Evolutionary conservation across 148 eudicot species (phyloP), one percentile per base, ranked within the genome.

Genomic region (Cornus kousa): DNA sequence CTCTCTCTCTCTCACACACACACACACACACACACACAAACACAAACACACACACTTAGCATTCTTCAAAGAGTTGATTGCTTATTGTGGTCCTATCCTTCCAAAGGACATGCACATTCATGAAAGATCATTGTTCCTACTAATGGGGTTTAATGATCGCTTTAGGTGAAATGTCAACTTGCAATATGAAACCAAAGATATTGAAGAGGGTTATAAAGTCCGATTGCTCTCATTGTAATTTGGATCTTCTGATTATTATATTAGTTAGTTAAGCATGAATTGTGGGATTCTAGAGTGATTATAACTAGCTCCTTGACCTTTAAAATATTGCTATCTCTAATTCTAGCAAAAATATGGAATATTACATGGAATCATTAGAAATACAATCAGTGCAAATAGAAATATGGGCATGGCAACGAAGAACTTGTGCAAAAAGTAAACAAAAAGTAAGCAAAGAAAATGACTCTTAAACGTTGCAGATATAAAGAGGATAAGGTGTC

Each of bases 71-170:
- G 16, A 32, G 43, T 19, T 9, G 32, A 67, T 32, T 32, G 33
- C 7, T 32, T 32, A 68, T 16, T 16, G 37, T 67, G 14, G 20
- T 67, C 11, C 19, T 67, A 0, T 35, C 70, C 10, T 31, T 67
- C 70, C 70, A 67, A 28, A 28, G 70, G 19, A 31, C 8, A 71
- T 22, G 7, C 5, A 71, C 24, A 43, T 35, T 66, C 48, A 59
- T 67, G 79, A 70, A 40, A 75, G 67, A 83, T 83, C 60, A 79
- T 83, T 80, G 67, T 83, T 73, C 70, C 83, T 80, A 80, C 57
- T 72, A 83, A 83, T 80, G 86, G 78, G 81, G 81, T 70, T 83
- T 80, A 83, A 68, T 43, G 48, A 43, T 73, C 76, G 28, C 73
- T 81, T 43, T 71, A 67, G 79, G 76, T 71, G 75, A 78, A 48